A percentile compares a stretch with the other conserved stretches of the same genome.
These are phyloP conservation scores for Monosporozyma yasuniensis DNA, from an alignment of 805 yeast genomes.

Conservation along the genomic window DNA sequence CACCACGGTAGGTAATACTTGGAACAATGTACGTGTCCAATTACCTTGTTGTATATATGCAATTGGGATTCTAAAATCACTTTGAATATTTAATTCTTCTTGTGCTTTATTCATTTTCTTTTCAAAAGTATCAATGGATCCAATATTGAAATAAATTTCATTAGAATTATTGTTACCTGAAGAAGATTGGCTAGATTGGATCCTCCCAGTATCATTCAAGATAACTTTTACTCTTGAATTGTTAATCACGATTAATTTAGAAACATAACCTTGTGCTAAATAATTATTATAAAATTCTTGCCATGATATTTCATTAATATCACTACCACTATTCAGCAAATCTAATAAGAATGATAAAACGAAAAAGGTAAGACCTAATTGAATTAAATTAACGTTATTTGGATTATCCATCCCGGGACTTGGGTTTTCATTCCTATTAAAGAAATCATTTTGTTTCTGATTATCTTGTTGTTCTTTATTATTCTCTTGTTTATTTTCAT, in stretches of 20 bases:
- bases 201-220: constrained; percentile 50
- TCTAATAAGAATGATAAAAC: constrained; percentile 27
- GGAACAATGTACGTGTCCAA: constrained; percentile 50
- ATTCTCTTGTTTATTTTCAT: neutral
- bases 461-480: neutral
- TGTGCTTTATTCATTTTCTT: constrained; percentile 68
- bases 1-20: constrained; percentile 80
- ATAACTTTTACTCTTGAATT: constrained; percentile 65
- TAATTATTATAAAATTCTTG: constrained; percentile 78
- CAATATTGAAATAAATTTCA: constrained; percentile 61
- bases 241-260: constrained; percentile 66
- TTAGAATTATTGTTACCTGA: constrained; percentile 26
- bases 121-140: constrained; percentile 85
- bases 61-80: constrained; percentile 68
- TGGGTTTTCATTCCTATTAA: neutral
- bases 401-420: constrained; percentile 6
- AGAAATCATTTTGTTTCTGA: constrained; percentile 5
- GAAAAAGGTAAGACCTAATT: constrained; percentile 28
- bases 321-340: constrained; percentile 25
- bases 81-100: constrained; percentile 52
- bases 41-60: constrained; percentile 67
- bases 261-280: constrained; percentile 70
- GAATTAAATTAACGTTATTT: constrained; percentile 30
- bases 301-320: constrained; percentile 64
- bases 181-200: constrained; percentile 23